Conservation (phyloP, 1,284 basidiomycete species). For the Porogramme epimiltina region DNA sequence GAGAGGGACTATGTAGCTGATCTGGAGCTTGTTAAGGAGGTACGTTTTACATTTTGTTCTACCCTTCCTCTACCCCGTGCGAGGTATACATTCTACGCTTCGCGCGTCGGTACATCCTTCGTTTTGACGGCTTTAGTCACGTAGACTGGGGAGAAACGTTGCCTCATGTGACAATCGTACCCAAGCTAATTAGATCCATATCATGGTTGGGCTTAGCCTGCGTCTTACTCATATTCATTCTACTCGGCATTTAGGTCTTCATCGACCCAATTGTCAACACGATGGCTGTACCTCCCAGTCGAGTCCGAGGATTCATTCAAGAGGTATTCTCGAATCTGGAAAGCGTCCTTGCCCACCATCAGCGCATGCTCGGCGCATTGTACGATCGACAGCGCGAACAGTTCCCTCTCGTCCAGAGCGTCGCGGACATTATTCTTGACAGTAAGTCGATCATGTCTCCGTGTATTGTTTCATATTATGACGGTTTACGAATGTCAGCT, state of each 20-base stretch:
- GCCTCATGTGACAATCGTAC: too few relatives aligned
- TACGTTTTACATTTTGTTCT: constrained; percentile 30
- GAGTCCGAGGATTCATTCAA: constrained; percentile 58
- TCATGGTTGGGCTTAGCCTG: too few relatives aligned
- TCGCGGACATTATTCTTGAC: constrained; percentile 78
- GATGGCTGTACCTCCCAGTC: constrained; percentile 53
- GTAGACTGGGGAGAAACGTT: too few relatives aligned
- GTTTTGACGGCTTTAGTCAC: constrained; percentile 5
- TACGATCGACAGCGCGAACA: constrained; percentile 77
- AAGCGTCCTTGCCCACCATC: constrained; percentile 64
- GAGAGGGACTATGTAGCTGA: constrained; percentile 82
- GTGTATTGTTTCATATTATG: too few relatives aligned
- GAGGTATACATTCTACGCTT: too few relatives aligned
- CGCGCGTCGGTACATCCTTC: too few relatives aligned
- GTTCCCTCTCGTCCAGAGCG: constrained; percentile 76
- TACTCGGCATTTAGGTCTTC: constrained; percentile 56
- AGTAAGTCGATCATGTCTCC: constrained; percentile 44
- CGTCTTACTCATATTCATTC: too few relatives aligned
- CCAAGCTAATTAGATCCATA: too few relatives aligned
- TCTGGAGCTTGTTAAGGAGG: constrained; percentile 67
- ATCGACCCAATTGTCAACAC: constrained; percentile 59
- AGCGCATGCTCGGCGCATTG: constrained; percentile 63
- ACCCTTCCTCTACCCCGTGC: background rate
- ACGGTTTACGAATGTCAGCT: constrained; percentile 24
- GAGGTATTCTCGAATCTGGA: constrained; percentile 79